Conservation (phyloP, 345 rosid species). For the Hypericum androsaemum region DNA sequence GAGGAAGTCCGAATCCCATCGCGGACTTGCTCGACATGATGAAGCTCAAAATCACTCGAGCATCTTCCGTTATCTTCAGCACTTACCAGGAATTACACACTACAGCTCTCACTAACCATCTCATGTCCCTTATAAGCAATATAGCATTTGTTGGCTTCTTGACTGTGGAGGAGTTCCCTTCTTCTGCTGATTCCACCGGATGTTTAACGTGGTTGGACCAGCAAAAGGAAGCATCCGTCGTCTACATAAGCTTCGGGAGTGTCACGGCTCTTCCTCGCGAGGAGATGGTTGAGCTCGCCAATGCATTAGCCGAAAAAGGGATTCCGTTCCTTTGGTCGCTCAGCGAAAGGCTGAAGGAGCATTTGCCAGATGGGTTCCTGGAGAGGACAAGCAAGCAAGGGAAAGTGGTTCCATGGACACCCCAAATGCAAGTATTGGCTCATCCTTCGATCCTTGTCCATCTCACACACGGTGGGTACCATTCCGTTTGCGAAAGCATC, state of each 20-base stretch:
- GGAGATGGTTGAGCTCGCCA: neutral
- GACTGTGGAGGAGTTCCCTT: neutral
- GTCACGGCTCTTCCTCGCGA: neutral
- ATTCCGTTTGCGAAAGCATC: constrained; percentile 43
- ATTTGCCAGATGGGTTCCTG: constrained; percentile 8
- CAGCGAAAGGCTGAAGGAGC: constrained; percentile 1
- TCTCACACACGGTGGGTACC: constrained; percentile 28
- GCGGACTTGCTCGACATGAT: too few relatives aligned
- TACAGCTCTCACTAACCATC: neutral
- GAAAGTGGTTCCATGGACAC: constrained; percentile 7
- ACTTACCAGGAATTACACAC: constrained; percentile 5
- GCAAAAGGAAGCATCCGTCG: neutral
- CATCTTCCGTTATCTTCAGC: neutral
- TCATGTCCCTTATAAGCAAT: neutral
- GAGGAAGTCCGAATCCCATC: too few relatives aligned
- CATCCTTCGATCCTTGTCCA: constrained; percentile 3
- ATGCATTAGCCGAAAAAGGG: neutral
- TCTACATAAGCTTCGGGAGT: constrained; percentile 2
- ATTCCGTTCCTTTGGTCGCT: constrained; percentile 18
- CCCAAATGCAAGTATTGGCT: neutral
- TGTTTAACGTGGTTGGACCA: constrained; percentile 6
- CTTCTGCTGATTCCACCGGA: neutral
- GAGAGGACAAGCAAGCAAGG: neutral
- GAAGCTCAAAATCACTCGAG: neutral
- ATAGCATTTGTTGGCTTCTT: neutral